phyloP scores from a whole-genome alignment of 2,329 filamentous ascomycete genomes.

The Trichoderma sp. region DNA sequence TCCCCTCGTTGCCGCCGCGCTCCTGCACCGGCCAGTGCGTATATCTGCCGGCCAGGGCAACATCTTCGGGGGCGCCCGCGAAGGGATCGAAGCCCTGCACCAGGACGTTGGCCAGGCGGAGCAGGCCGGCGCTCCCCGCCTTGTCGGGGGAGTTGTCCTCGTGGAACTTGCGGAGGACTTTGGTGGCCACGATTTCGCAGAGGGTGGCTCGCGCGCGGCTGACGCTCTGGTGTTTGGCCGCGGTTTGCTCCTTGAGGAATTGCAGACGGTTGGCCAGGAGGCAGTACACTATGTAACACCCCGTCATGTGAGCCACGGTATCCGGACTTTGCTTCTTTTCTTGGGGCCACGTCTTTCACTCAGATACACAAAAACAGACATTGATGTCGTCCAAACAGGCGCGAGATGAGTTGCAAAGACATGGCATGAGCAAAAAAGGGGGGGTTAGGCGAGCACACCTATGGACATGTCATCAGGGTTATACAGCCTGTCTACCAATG shows the following conservation, averaged over 20 bases:
- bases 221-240: constrained; percentile 65
- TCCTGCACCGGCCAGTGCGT: constrained; percentile 40
- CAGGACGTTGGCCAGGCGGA: constrained; percentile 64
- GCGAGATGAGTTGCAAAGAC: neutral
- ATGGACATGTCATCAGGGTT: constrained; percentile 62
- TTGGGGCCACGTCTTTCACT: neutral
- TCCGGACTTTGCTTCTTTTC: neutral
- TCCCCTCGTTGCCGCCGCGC: constrained; percentile 44
- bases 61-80: constrained; percentile 61
- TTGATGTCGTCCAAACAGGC: neutral
- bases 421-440: neutral
- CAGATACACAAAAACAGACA: neutral
- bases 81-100: constrained; percentile 71
- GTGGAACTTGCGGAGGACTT: constrained; percentile 64
- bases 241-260: constrained; percentile 64
- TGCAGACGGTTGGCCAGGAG: constrained; percentile 68
- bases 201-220: constrained; percentile 64
- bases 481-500: constrained; percentile 66
- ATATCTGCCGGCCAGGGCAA: constrained; percentile 47
- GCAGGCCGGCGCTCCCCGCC: constrained; percentile 55
- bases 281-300: constrained; percentile 60
- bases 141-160: constrained; percentile 53
- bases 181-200: constrained; percentile 66
- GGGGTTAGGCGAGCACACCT: constrained; percentile 34
- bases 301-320: constrained; percentile 9